Evolutionary conservation across 2,329 filamentous ascomycete species (phyloP).

Genomic region (Pestalotiopsis sp.): DNA sequence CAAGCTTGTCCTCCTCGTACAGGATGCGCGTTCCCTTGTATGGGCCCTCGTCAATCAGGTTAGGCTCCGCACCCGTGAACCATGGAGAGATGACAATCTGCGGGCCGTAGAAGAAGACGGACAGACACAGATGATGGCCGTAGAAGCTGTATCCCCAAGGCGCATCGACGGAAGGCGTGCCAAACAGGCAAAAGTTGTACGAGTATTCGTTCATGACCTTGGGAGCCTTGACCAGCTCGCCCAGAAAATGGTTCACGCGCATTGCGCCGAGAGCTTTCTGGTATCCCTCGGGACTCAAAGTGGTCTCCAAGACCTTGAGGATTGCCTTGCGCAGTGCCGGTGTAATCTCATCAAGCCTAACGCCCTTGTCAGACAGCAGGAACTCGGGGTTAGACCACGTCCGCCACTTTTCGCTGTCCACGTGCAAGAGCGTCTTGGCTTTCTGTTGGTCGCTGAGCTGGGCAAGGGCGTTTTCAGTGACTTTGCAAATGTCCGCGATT

Average conservation of each 20-base stretch:
- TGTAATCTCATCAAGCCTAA: conserved; percentile 66
- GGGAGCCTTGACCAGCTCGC: conserved; percentile 63
- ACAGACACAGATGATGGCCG: conserved; percentile 77
- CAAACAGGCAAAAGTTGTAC: conserved; percentile 77
- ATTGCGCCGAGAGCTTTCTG: conserved; percentile 69
- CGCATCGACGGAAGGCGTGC: conserved; percentile 52
- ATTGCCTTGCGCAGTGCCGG: conserved; percentile 47
- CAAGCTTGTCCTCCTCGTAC: conserved; percentile 63
- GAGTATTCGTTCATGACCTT: conserved; percentile 72
- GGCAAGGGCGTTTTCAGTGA: conserved; percentile 47
- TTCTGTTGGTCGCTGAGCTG: conserved; percentile 51
- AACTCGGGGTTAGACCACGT: conserved; percentile 75
- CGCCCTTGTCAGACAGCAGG: conserved; percentile 66
- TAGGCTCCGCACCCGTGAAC: conserved; percentile 81
- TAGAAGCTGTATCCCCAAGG: conserved; percentile 78
- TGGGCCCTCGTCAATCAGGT: conserved; percentile 67
- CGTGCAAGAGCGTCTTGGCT: conserved; percentile 54
- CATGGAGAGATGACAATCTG: conserved; percentile 73
- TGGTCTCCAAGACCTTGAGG: conserved; percentile 55
- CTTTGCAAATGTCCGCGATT: conserved; percentile 56
- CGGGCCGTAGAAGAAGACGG: conserved; percentile 64
- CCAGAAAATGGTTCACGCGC: conserved; percentile 76
- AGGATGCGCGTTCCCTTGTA: conserved; percentile 68
- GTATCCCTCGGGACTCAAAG: conserved; percentile 71
- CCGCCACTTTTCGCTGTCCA: conserved; percentile 73